A percentile compares a stretch with the other conserved stretches of the same genome.
Evolutionary conservation across 495 filamentous ascomycete genomes (phyloP).

Genomic region (Baudoinia panamericana): DNA sequence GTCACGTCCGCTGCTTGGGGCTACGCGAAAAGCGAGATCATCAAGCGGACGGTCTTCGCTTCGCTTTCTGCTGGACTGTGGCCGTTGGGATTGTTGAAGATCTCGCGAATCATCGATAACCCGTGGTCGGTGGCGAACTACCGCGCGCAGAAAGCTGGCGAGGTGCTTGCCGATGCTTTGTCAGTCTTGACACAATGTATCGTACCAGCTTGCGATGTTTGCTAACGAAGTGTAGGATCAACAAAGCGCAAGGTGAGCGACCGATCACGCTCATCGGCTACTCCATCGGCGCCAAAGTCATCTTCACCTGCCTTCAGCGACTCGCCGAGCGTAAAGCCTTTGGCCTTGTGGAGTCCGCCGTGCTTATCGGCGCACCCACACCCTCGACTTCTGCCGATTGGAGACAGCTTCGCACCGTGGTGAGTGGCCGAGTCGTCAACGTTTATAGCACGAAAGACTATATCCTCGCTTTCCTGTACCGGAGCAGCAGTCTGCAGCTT

Average conservation of each 20-base stretch:
- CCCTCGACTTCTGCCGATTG: conserved; percentile 54
- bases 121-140: conserved; percentile 74
- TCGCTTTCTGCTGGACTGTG: conserved; percentile 57
- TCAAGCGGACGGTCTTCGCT: conserved; percentile 64
- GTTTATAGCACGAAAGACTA: conserved; percentile 68
- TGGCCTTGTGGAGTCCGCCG: conserved; percentile 71
- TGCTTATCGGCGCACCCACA: conserved; percentile 70
- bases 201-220: too few relatives aligned
- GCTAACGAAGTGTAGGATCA: too few relatives aligned
- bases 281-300: conserved; percentile 77
- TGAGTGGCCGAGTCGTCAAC: conserved; percentile 61
- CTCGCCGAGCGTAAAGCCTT: conserved; percentile 69
- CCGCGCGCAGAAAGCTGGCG: conserved; percentile 75
- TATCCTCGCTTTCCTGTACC: conserved; percentile 64
- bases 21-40: conserved; percentile 62
- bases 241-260: conserved; percentile 76
- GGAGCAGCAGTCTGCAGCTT: conserved; percentile 59
- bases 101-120: conserved; percentile 74
- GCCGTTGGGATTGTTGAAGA: conserved; percentile 65
- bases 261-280: conserved; percentile 82
- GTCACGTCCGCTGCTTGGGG: conserved; percentile 66
- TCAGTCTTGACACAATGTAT: too few relatives aligned
- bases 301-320: conserved; percentile 65
- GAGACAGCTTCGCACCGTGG: conserved; percentile 56
- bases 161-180: conserved; percentile 76